Percentiles rank a stretch among this genome's conserved stretches.
Evolutionary conservation across 441 rosid species (phyloP).

Genomic region (Arabidopsis hybrid): DNA sequence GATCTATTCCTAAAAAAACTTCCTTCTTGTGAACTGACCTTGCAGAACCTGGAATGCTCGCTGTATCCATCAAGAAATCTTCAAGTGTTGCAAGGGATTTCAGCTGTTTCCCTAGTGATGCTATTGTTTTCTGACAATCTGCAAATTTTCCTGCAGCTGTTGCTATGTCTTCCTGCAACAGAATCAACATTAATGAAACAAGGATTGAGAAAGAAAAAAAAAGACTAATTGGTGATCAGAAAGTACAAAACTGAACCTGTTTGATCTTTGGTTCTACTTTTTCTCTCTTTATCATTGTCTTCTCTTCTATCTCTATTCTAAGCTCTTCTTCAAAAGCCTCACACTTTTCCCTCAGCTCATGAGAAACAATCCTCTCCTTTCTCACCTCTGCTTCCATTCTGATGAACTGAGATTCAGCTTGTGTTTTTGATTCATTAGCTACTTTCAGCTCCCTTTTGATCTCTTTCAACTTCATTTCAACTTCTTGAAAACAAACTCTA

Average conservation of each 20-base stretch:
- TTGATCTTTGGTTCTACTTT: slow-evolving; percentile 66
- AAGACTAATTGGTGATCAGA: not conserved
- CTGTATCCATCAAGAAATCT: slow-evolving; percentile 81
- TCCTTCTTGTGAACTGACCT: slow-evolving; percentile 49
- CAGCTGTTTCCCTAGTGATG: slow-evolving; percentile 80
- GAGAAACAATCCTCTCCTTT: slow-evolving; percentile 58
- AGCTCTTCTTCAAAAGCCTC: slow-evolving; percentile 63
- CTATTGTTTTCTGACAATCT: slow-evolving; percentile 89
- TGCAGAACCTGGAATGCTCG: slow-evolving; percentile 45
- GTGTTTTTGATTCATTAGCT: slow-evolving; percentile 58
- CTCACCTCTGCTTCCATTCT: slow-evolving; percentile 58
- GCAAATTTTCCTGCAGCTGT: slow-evolving; percentile 81
- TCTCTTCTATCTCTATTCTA: slow-evolving; percentile 43
- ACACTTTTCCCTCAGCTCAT: slow-evolving; percentile 56
- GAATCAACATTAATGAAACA: slow-evolving; percentile 8
- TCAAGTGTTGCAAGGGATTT: slow-evolving; percentile 88
- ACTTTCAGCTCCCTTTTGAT: slow-evolving; percentile 46
- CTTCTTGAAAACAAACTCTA: slow-evolving; percentile 57
- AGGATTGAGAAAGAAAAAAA: too few relatives aligned
- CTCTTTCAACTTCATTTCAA: slow-evolving; percentile 49
- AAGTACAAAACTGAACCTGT: slow-evolving; percentile 54
- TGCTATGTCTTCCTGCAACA: slow-evolving; percentile 70
- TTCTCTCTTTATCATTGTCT: slow-evolving; percentile 51
- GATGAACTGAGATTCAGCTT: slow-evolving; percentile 55
- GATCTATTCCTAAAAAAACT: slow-evolving; percentile 49